These are phyloP conservation scores for Xylaria intraflava DNA, from an alignment of 495 filamentous ascomycete species.

Conservation along the genomic window DNA sequence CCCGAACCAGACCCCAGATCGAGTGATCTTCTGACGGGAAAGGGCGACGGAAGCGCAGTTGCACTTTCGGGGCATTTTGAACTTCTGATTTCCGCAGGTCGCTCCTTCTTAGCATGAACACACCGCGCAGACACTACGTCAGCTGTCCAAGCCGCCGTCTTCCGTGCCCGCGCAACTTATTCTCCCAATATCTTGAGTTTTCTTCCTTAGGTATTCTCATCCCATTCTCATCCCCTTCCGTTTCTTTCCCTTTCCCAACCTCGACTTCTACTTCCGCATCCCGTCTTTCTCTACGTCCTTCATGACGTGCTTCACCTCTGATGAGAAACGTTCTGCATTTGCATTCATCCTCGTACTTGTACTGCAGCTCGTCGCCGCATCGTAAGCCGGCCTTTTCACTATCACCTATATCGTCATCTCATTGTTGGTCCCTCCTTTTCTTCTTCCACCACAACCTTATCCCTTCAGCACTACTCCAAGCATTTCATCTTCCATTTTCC, in stretches of 20 bases:
- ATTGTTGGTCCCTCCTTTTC: neutral
- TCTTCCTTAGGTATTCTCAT: slow-evolving; percentile 15
- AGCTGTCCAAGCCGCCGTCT: too few species aligned
- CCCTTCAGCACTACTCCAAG: too few species aligned
- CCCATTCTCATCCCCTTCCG: slow-evolving; percentile 14
- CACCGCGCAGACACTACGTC: too few species aligned
- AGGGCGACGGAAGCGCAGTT: too few species aligned
- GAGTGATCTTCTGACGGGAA: too few species aligned
- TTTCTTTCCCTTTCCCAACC: slow-evolving; percentile 11
- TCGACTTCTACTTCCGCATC: too few species aligned
- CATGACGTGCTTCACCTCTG: neutral
- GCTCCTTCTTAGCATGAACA: too few species aligned
- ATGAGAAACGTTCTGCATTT: neutral
- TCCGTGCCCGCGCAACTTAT: too few species aligned
- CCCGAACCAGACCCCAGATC: too few species aligned
- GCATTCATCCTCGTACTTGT: neutral
- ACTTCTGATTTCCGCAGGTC: too few species aligned
- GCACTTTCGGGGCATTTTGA: too few species aligned
- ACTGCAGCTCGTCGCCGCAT: neutral
- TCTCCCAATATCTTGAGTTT: slow-evolving; percentile 6
- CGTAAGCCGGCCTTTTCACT: neutral
- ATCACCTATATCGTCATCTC: neutral
- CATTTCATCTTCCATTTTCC: too few species aligned
- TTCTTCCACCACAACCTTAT: neutral
- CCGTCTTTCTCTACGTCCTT: neutral